phyloP scores from a whole-genome alignment of 306 rosid genomes.

The Dryas alaskensis region DNA sequence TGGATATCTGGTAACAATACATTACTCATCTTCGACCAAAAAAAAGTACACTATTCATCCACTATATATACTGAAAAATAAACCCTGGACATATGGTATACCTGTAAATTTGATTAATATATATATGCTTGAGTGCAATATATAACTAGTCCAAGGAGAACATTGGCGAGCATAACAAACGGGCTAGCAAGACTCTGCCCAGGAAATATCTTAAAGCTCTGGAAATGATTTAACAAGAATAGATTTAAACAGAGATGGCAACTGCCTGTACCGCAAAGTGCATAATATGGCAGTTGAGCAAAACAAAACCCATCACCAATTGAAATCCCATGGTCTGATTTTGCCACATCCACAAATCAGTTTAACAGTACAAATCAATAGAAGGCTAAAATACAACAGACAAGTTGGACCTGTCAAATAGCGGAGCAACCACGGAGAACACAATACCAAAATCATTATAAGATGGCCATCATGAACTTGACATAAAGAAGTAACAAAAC shows the following conservation, averaged over 20 bases:
- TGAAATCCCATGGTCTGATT: slow-evolving; percentile 19
- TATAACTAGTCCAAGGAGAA: no score
- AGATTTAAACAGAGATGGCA: slow-evolving; percentile 24
- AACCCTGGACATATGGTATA: no score
- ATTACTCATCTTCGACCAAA: no score
- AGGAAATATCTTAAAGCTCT: slow-evolving; percentile 17
- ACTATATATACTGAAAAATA: no score
- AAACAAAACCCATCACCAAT: slow-evolving; percentile 24
- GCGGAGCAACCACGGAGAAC: slow-evolving; percentile 5
- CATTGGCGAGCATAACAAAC: no score
- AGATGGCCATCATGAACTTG: slow-evolving; percentile 39
- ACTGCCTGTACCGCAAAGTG: slow-evolving; percentile 14
- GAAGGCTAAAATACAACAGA: slow-evolving; percentile 30
- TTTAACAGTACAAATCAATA: slow-evolving; percentile 38
- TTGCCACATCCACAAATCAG: slow-evolving; percentile 38
- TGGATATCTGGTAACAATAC: no score
- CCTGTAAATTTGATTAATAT: no score
- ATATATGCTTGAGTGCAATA: no score
- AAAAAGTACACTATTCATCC: no score
- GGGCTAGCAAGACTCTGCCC: not conserved
- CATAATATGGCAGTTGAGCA: slow-evolving; percentile 3
- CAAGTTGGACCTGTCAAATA: slow-evolving; percentile 15
- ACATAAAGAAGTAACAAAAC: slow-evolving; percentile 39
- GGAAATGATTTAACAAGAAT: slow-evolving; percentile 4
- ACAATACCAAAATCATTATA: slow-evolving; percentile 41